Percentiles rank a stretch among this genome's conserved stretches.
These are phyloP conservation scores for Eucalyptus melliodora DNA, from an alignment of 345 rosid genomes.

Conservation along the genomic window DNA sequence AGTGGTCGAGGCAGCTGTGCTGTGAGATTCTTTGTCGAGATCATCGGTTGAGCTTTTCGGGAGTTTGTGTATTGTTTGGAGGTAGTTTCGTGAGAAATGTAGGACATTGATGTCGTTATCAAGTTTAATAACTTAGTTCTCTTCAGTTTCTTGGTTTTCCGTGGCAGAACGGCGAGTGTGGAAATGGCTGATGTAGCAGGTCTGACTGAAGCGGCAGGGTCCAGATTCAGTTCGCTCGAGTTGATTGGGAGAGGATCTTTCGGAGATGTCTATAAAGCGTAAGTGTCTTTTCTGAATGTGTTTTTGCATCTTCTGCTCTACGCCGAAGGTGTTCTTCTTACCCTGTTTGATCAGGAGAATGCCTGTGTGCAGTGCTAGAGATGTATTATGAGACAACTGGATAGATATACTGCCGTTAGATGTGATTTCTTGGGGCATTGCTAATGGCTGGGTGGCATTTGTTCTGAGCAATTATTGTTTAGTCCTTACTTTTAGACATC, in stretches of 20 bases:
- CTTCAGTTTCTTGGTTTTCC: background rate
- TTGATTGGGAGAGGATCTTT: slow-evolving; percentile 96
- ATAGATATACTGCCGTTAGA: background rate
- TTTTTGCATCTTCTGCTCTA: background rate
- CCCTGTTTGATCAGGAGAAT: background rate
- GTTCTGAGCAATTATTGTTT: background rate
- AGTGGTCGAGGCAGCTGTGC: background rate
- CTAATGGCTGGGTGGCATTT: background rate
- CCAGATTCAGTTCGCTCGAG: slow-evolving; percentile 74
- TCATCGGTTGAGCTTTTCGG: background rate
- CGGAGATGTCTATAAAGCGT: slow-evolving; percentile 99
- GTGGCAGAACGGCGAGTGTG: background rate
- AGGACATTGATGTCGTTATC: background rate
- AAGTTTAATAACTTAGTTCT: background rate
- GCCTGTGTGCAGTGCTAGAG: background rate
- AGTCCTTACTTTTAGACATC: background rate
- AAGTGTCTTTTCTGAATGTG: slow-evolving; percentile 7
- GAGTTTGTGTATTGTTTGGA: background rate
- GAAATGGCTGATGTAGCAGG: slow-evolving; percentile 79
- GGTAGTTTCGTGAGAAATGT: background rate
- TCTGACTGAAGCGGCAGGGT: slow-evolving; percentile 67
- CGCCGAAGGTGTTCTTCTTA: background rate
- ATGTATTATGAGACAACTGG: background rate
- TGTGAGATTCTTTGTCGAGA: background rate
- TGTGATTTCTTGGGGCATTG: background rate